Evolutionary conservation across 2,329 filamentous ascomycete genomes (phyloP).

Genomic region (Dactylellina sp.): DNA sequence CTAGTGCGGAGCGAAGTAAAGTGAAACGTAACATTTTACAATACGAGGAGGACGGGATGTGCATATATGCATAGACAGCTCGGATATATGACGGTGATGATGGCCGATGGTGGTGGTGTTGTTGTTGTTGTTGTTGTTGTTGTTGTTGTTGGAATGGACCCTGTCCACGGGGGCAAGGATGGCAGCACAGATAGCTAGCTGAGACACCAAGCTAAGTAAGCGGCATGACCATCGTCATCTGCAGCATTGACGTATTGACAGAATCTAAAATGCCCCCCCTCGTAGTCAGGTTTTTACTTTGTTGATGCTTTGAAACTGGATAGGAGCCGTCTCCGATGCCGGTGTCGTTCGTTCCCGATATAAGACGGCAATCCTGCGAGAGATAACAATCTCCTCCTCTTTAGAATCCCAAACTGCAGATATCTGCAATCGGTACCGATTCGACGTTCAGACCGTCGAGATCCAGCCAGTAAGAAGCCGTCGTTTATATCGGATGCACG

Average conservation of each 20-base stretch:
- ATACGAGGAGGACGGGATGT: too few relatives aligned
- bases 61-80: too few relatives aligned
- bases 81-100: too few relatives aligned
- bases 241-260: slow-evolving; percentile 20
- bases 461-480: slow-evolving; percentile 4
- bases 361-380: neutral
- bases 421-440: neutral
- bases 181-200: neutral
- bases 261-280: neutral
- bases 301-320: neutral
- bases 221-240: slow-evolving; percentile 29
- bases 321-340: neutral
- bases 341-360: neutral
- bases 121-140: too few relatives aligned
- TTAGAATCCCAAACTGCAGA: neutral
- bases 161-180: slow-evolving; percentile 13
- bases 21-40: too few relatives aligned
- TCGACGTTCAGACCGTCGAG: neutral
- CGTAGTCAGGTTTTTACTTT: neutral
- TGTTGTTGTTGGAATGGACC: neutral
- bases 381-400: neutral
- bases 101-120: too few relatives aligned
- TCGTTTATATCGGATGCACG: slow-evolving; percentile 13
- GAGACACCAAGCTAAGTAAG: too few relatives aligned
- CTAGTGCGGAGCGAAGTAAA: too few relatives aligned